Conservation (phyloP, 106 monocot species). For the Posidonia australis region DNA sequence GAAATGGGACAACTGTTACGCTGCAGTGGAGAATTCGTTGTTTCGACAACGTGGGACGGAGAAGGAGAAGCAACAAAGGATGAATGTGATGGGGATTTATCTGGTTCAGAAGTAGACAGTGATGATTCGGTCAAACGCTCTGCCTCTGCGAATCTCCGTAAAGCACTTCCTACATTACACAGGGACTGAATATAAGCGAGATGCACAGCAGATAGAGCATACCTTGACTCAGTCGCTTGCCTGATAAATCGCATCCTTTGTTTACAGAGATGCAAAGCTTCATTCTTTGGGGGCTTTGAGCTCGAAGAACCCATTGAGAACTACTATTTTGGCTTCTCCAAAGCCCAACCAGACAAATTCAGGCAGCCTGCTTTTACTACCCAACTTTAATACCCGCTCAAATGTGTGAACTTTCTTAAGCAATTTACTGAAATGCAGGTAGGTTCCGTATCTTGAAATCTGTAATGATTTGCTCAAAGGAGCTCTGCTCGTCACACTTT, state of each 20-base stretch:
- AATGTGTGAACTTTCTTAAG: too few relatives aligned
- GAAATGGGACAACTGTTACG: constrained; percentile 16
- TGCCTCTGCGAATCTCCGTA: constrained; percentile 49
- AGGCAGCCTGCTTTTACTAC: too few relatives aligned
- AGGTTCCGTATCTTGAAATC: too few relatives aligned
- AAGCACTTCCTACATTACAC: constrained; percentile 36
- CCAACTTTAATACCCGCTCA: too few relatives aligned
- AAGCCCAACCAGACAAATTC: too few relatives aligned
- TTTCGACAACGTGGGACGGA: constrained; percentile 26
- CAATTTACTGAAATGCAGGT: too few relatives aligned
- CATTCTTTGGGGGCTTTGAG: constrained; percentile 39
- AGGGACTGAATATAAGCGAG: constrained; percentile 61
- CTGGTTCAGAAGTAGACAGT: constrained; percentile 40
- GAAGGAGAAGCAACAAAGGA: constrained; percentile 57
- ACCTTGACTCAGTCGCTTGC: constrained; percentile 51
- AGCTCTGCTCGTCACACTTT: too few relatives aligned
- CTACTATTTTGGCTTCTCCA: neutral
- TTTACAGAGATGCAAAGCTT: constrained; percentile 50
- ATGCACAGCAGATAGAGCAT: constrained; percentile 59
- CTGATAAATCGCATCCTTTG: constrained; percentile 45
- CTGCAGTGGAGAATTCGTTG: constrained; percentile 20
- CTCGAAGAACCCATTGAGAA: constrained; percentile 53
- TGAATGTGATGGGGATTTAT: constrained; percentile 57
- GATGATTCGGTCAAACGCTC: constrained; percentile 40
- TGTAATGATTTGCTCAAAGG: too few relatives aligned